phyloP scores from a whole-genome alignment of 768 basidiomycete genomes.

The Tricholoma saponaceum region DNA sequence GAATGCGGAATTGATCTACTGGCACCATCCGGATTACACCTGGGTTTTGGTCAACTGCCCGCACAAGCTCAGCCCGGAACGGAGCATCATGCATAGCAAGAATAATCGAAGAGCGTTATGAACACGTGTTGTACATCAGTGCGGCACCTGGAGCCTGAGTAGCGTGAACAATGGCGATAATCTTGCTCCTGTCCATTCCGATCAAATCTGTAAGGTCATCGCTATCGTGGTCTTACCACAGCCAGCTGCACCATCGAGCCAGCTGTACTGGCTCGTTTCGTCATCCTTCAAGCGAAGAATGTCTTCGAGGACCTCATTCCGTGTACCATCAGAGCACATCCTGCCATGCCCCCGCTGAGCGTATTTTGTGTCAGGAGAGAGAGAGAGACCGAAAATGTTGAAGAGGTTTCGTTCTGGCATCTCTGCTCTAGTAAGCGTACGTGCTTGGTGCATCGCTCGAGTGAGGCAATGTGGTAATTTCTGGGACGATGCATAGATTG shows the following conservation, averaged over 20 bases:
- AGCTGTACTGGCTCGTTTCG: slow-evolving; percentile 9
- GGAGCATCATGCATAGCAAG: slow-evolving; percentile 6
- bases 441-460: neutral
- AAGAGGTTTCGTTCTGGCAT: slow-evolving; percentile 7
- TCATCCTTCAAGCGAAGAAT: slow-evolving; percentile 9
- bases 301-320: slow-evolving; percentile 12
- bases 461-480: neutral
- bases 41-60: slow-evolving; percentile 4
- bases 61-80: slow-evolving; percentile 8
- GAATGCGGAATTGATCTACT: slow-evolving; percentile 9
- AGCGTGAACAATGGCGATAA: slow-evolving; percentile 18
- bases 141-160: slow-evolving; percentile 7
- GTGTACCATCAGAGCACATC: slow-evolving; percentile 11
- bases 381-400: slow-evolving; percentile 9
- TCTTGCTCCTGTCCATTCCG: slow-evolving; percentile 9
- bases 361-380: slow-evolving; percentile 7
- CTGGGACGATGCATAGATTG: neutral
- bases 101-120: slow-evolving; percentile 10
- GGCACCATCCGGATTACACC: neutral
- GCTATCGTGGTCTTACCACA: slow-evolving; percentile 19
- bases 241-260: slow-evolving; percentile 19
- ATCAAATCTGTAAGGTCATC: slow-evolving; percentile 13
- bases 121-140: slow-evolving; percentile 12
- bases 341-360: slow-evolving; percentile 10
- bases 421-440: neutral